Conservation (phyloP, 495 filamentous ascomycete species). For the Tuber indicum region DNA sequence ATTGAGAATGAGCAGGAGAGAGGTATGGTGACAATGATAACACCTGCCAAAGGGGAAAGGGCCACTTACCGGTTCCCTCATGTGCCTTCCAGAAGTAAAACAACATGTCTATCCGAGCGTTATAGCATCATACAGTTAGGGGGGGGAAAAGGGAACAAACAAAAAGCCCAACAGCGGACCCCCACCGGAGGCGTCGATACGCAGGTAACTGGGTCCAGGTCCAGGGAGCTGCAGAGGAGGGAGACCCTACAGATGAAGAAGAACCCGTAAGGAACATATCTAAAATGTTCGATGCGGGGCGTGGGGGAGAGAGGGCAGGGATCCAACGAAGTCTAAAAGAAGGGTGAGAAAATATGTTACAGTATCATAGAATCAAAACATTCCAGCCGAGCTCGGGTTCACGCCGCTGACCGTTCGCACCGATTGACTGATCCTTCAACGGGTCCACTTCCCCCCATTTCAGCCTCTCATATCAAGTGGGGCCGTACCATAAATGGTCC, state of each 20-base stretch:
- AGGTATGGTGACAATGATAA: neutral
- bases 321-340: neutral
- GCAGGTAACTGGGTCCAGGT: slow-evolving; percentile 1
- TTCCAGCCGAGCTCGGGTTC: neutral
- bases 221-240: neutral
- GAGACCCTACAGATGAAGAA: neutral
- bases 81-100: neutral
- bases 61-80: neutral
- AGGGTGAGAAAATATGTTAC: neutral
- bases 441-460: slow-evolving; percentile 1
- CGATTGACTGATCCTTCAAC: neutral
- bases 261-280: neutral
- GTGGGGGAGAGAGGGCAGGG: neutral
- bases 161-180: neutral
- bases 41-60: neutral
- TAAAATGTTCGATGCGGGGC: slow-evolving; percentile 1
- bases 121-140: neutral
- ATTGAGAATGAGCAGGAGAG: neutral
- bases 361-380: neutral
- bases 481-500: neutral
- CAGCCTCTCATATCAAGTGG: neutral
- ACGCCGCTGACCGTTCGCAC: neutral
- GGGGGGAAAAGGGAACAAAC: neutral
- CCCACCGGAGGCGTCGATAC: neutral
- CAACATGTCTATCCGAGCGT: neutral